phyloP scores from a whole-genome alignment of 805 yeast genomes.

The Cyberlindnera bimundalis region DNA sequence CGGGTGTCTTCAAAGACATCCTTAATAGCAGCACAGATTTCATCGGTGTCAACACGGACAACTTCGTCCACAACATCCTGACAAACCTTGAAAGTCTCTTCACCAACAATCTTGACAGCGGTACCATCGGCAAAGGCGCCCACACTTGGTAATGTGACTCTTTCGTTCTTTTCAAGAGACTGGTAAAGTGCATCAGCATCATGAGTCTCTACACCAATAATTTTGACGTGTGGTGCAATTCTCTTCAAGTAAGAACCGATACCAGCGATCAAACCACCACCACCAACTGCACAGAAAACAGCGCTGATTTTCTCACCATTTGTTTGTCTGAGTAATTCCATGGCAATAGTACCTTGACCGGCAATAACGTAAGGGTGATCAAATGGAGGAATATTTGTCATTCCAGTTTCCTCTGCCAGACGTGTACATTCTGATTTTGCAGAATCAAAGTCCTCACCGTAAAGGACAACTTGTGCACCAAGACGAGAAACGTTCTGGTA shows the following conservation, averaged over 20 bases:
- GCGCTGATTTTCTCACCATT: slow-evolving; percentile 75
- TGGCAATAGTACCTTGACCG: slow-evolving; percentile 97
- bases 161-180: slow-evolving; percentile 54
- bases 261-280: slow-evolving; percentile 96
- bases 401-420: slow-evolving; percentile 61
- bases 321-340: slow-evolving; percentile 87
- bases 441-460: slow-evolving; percentile 93
- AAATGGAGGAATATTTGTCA: slow-evolving; percentile 95
- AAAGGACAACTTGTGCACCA: slow-evolving; percentile 90
- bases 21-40: slow-evolving; percentile 94
- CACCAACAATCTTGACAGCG: slow-evolving; percentile 87
- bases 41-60: slow-evolving; percentile 83
- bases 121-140: slow-evolving; percentile 99
- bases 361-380: slow-evolving; percentile 98
- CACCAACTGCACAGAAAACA: slow-evolving; percentile 91
- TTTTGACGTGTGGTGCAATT: slow-evolving; percentile 94
- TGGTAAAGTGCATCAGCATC: slow-evolving; percentile 93
- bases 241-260: slow-evolving; percentile 86
- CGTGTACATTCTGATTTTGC: slow-evolving; percentile 89
- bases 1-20: slow-evolving; percentile 96
- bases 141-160: slow-evolving; percentile 61
- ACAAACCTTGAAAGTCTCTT: slow-evolving; percentile 84
- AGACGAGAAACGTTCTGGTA: slow-evolving; percentile 86
- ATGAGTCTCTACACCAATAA: slow-evolving; percentile 92
- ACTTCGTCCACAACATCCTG: slow-evolving; percentile 83